Conservation (phyloP, 83 land plant species). For the Thuja plicata region DNA sequence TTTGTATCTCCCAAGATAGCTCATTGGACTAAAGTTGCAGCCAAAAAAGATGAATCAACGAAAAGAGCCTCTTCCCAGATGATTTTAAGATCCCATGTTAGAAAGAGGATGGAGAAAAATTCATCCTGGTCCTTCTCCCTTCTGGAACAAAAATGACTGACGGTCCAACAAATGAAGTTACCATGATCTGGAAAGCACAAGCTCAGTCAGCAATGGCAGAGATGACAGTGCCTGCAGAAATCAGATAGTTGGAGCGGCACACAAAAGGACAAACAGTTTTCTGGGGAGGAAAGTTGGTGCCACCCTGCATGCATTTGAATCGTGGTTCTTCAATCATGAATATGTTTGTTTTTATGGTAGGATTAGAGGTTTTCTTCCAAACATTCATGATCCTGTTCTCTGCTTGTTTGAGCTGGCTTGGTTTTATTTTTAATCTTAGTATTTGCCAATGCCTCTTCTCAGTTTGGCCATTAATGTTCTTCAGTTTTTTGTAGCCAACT, state of each 20-base stretch:
- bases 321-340: too few species aligned
- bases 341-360: neutral
- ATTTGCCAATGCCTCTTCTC: neutral
- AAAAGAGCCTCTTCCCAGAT: too few species aligned
- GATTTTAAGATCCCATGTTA: too few species aligned
- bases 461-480: neutral
- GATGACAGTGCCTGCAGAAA: neutral
- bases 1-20: too few species aligned
- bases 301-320: neutral
- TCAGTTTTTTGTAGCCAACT: neutral
- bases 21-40: too few species aligned
- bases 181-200: neutral
- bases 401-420: neutral
- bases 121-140: neutral
- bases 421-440: neutral
- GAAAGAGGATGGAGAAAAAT: too few species aligned
- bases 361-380: neutral
- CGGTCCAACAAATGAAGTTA: neutral
- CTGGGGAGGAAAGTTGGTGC: neutral
- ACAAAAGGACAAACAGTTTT: neutral
- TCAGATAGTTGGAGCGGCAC: neutral
- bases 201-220: neutral
- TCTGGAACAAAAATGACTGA: neutral
- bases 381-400: neutral
- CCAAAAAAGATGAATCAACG: too few species aligned